Percentiles rank a stretch among this genome's conserved stretches.
Evolutionary conservation across 306 rosid species (phyloP).

Genomic region (Pachyrhizus erosus): DNA sequence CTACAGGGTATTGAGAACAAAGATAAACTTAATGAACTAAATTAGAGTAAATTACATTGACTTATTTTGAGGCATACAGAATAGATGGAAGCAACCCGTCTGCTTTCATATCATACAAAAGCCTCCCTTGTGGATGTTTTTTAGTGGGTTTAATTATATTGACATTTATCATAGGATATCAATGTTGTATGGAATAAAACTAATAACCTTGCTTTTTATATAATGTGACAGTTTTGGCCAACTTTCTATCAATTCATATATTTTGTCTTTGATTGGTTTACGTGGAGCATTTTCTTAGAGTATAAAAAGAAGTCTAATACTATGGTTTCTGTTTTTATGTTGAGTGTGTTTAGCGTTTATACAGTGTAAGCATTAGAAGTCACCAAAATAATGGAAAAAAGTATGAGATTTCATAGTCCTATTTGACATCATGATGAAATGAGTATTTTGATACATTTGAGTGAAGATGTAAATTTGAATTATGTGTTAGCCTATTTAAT

Average conservation of each 20-base stretch:
- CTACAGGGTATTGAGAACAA: slow-evolving; percentile 9
- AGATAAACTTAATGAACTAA: slow-evolving; percentile 2
- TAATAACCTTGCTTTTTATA: background rate
- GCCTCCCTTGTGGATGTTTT: background rate
- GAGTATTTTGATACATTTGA: background rate
- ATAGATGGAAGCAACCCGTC: background rate
- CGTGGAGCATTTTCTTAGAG: background rate
- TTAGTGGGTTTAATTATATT: background rate
- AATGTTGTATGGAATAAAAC: background rate
- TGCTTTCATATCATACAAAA: slow-evolving; percentile 7
- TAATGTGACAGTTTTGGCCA: slow-evolving; percentile 4
- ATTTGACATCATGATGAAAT: background rate
- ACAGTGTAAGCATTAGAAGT: background rate
- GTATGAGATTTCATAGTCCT: slow-evolving; percentile 15
- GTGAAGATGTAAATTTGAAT: background rate
- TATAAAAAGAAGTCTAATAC: background rate
- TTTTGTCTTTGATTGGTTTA: background rate
- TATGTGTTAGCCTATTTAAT: background rate
- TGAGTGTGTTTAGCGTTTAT: background rate
- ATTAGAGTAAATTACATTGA: background rate
- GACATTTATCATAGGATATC: background rate
- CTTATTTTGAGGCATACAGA: background rate
- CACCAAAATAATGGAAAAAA: background rate
- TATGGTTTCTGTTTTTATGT: background rate
- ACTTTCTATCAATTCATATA: background rate